Base-by-base conservation (phyloP, 495 filamentous ascomycete genomes). In the Aspergillus baeticus region DNA sequence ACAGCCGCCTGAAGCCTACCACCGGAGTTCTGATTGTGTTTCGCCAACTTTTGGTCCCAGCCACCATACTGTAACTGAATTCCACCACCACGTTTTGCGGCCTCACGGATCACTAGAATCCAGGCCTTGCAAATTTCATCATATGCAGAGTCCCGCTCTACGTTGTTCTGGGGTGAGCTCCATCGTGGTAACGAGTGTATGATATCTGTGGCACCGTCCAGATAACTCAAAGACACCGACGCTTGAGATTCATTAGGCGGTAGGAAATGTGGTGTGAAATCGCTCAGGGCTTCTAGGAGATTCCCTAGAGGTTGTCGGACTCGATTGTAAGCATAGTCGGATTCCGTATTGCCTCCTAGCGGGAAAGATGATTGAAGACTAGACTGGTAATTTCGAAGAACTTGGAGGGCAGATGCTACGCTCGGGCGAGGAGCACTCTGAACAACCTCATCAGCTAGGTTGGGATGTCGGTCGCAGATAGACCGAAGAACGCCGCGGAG, bases 121-220 rank as follows among this genome's bases (percentile, higher is more conserved):
- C 94, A 98, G 10, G 94, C 95, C 62, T 86, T 88, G 42, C 90
- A 86, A 39, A 98, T 90, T 69, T 97, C 95, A 62, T 98, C 93
- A 67, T 98, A 98, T 13, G 92, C 91, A 59, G 90, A 90, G 58
- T 94, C 84, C 69, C 96, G 96, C 76, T 94, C 89, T 59, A 94
- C 80, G 54, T 92, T 92, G 69, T 98, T 87, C 59, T 88, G 82
- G 37, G 86, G 88, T 50, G 84, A 88, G 58, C 88, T 87, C 89
- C 90, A 98, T 46, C 90, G 83, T 5, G 94, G 94, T 36, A 98
- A 76, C 14, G 84, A 81, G 69, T 98, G 93, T 42, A 98, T 88
- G 39, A 97, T 81, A 48, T 92, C 86, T 13, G 93, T 98, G 15
- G 87, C 94, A 20, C 84, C 87, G 55, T 98, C 91, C 23, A 98